Evolutionary conservation across 2,329 filamentous ascomycete species (phyloP).

Genomic region (Gyromitra esculenta): DNA sequence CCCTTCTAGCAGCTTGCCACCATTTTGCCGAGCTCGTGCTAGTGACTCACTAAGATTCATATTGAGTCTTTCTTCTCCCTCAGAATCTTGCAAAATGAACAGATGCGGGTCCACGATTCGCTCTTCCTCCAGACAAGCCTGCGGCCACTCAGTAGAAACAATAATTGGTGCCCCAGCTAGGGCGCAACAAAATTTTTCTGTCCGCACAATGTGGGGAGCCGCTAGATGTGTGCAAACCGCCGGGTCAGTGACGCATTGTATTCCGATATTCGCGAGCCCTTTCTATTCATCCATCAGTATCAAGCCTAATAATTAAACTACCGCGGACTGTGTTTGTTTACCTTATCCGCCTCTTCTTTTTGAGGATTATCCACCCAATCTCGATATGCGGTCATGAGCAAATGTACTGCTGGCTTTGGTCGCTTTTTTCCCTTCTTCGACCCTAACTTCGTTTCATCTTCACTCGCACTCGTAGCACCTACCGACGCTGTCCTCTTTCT

Average conservation of each 20-base stretch:
- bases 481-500: constrained; percentile 63
- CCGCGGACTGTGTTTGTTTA: constrained; percentile 62
- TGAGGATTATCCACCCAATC: constrained; percentile 78
- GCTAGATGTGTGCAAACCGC: constrained; percentile 84
- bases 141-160: constrained; percentile 80
- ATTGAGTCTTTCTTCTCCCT: constrained; percentile 75
- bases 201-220: constrained; percentile 85
- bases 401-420: constrained; percentile 72
- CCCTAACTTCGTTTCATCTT: constrained; percentile 62
- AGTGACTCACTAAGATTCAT: constrained; percentile 76
- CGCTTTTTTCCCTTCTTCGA: constrained; percentile 68
- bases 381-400: constrained; percentile 85
- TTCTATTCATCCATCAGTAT: constrained; percentile 65
- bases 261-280: constrained; percentile 83
- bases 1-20: constrained; percentile 76
- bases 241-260: constrained; percentile 79
- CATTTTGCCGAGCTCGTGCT: constrained; percentile 76
- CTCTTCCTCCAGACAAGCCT: constrained; percentile 76
- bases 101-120: constrained; percentile 72
- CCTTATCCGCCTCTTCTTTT: constrained; percentile 82
- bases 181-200: constrained; percentile 90
- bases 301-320: constrained; percentile 38
- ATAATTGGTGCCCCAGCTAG: constrained; percentile 82
- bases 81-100: constrained; percentile 75
- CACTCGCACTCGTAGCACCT: constrained; percentile 59